Base-by-base conservation (phyloP, 164 flowering plant species). In the Nymphaea thermarum region DNA sequence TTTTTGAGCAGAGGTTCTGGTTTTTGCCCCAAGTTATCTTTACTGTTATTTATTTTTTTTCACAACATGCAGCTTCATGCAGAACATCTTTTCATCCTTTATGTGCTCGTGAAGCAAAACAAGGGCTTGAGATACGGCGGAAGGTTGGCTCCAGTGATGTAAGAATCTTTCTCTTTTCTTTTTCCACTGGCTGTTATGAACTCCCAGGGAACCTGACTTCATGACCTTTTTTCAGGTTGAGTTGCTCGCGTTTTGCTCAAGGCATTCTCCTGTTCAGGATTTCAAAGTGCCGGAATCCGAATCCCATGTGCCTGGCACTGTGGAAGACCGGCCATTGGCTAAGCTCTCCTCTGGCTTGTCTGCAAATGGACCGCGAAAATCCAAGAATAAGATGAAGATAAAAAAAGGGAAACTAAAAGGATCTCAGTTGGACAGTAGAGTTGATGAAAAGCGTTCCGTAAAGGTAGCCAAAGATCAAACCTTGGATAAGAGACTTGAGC, bases 51-150 rank as follows among this genome's bases (percentile, higher is more conserved):
- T 51, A 51, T 5, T 51, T 10, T 51, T 25, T 51, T 10, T 51
- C 57, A 51, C 57, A 2, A 51, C 57, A 51, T 51, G 67, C 83
- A 94, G 98, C 95, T 79, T 71, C 93, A 51, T 94, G 98, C 79
- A 82, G 98, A 77, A 80, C 89, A 69, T 76, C 95, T n/a, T 94
- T 94, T 71, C 98, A 94, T 82, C 98, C 98, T 67, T 77, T 85
- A 66, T 94, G 98, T 85, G 97, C 97, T 17, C 82, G 97, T 81
- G 98, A 88, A 76, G 98, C 93, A 61, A 84, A 82, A 67, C 84
- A 87, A 55, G 82, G 85, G 74, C 83, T 91, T 85, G 98, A 94
- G 84, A 85, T 91, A 11, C 89, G 98, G 97, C 97, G 95, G 64
- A 94, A 82, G 77, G 70, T 77, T 76, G 96, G 89, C 61, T 76